Base-by-base conservation (phyloP, 495 filamentous ascomycete species). In the Cercophora sp. region DNA sequence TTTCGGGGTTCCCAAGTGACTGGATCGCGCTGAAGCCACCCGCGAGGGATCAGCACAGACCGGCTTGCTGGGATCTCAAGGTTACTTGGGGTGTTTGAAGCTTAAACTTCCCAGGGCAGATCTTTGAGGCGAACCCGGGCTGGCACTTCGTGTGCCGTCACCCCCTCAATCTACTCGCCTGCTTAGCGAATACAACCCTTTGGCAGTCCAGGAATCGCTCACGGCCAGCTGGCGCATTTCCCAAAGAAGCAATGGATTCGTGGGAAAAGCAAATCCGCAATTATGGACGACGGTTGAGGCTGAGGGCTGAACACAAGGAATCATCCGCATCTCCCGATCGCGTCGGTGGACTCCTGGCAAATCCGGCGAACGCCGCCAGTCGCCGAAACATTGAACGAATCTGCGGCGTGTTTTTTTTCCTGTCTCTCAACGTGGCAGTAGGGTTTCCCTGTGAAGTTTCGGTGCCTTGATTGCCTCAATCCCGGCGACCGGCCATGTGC, bases 11-110 rank as follows among this genome's bases (percentile, higher is more conserved):
- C 63, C 63, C 63, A 66, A 53, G 62, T 51, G 55, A 44, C 59
- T 60, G 66, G 66, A 55, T 63, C 63, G 32, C 54, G 46, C 42
- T 58, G 57, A 67, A 67, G 64, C 64, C 64, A 65, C 64, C 59
- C 59, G 61, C 61, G 55, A 55, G 47, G 53, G 63, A 66, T 66
- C 63, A 66, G 56, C 63, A 59, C 56, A 54, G 56, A 46, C 63
- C 63, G 48, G 53, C 50, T 48, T 37, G 57, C 53, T 60, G 59
- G 63, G 52, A 57, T 57, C 26, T 34, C 27, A 18, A 11, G 29
- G 27, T 26, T n/a, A 24, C n/a, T 42, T 18, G 36, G 37, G 20
- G 32, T 37, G n/a, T 25, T 13, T 27, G 39, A 48, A 40, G 32
- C 45, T 48, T 48, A 39, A 37, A 42, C 22, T 35, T 43, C 49